These are phyloP conservation scores for Venturia asperata DNA, from an alignment of 2,329 filamentous ascomycete genomes.

Conservation along the genomic window DNA sequence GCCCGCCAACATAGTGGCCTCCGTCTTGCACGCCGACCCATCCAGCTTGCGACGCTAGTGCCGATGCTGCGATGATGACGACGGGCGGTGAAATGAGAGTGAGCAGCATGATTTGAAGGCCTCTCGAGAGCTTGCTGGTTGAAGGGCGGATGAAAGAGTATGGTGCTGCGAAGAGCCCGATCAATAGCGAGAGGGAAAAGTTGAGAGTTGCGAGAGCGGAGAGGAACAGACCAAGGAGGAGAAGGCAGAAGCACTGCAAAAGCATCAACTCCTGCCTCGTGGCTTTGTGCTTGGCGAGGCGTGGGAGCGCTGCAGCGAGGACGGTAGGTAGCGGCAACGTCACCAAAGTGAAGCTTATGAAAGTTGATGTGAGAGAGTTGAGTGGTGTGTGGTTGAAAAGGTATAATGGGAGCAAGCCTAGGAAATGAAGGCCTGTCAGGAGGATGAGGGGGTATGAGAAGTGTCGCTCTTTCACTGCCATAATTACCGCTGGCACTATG, in stretches of 20 bases:
- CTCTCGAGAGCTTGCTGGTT: background rate
- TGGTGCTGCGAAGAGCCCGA: conserved; percentile 72
- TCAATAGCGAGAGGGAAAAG: conserved; percentile 80
- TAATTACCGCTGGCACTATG: conserved; percentile 29
- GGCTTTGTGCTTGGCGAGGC: conserved; percentile 48
- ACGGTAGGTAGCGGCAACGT: conserved; percentile 30
- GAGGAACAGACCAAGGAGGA: conserved; percentile 84
- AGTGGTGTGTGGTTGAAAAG: conserved; percentile 67
- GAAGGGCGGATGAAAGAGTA: conserved; percentile 60
- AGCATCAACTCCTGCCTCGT: conserved; percentile 66
- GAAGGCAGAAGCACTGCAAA: conserved; percentile 84
- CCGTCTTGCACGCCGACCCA: conserved; percentile 25
- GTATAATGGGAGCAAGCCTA: conserved; percentile 74
- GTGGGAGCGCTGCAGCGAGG: conserved; percentile 27
- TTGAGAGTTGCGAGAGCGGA: conserved; percentile 91
- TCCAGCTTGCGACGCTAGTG: conserved; percentile 9
- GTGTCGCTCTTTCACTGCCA: conserved; percentile 51
- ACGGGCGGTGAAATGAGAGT: conserved; percentile 30
- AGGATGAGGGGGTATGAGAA: conserved; percentile 67
- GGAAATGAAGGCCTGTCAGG: conserved; percentile 64
- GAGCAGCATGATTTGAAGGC: conserved; percentile 24
- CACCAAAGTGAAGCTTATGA: conserved; percentile 42
- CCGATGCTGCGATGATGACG: conserved; percentile 26
- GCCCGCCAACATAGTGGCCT: conserved; percentile 28
- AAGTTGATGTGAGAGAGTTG: conserved; percentile 48